Conservation (phyloP, 305 asterid species). For the Fraxinus nigra region DNA sequence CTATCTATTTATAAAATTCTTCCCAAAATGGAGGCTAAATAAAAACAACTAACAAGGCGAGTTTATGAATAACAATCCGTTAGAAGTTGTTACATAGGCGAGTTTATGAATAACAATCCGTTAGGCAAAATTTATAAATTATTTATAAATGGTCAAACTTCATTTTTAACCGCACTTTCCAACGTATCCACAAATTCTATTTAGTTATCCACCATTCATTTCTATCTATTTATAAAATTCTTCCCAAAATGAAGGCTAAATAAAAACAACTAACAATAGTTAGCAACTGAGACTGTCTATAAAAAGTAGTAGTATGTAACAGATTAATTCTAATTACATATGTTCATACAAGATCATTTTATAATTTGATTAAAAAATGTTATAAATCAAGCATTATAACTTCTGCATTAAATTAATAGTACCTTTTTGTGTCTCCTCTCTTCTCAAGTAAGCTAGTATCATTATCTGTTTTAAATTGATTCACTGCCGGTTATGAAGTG, state of each 20-base stretch:
- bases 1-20: too few species aligned
- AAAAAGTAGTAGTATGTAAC: background rate
- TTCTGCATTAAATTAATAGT: background rate
- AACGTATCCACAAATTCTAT: too few species aligned
- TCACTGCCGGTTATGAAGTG: background rate
- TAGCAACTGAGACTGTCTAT: background rate
- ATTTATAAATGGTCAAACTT: too few species aligned
- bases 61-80: too few species aligned
- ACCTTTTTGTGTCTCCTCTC: background rate
- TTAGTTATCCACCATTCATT: too few species aligned
- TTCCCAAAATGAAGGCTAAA: background rate
- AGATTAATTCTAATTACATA: background rate
- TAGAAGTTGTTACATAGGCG: background rate
- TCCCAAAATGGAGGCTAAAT: background rate
- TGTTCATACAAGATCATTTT: background rate
- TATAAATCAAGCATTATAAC: background rate
- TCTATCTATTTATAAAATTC: too few species aligned
- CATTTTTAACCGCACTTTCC: too few species aligned
- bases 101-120: background rate
- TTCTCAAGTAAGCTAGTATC: background rate
- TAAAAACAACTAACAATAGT: background rate
- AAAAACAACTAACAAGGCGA: background rate
- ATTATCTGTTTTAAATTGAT: background rate
- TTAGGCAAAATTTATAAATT: too few species aligned
- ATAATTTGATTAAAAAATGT: background rate